Conservation (phyloP, 495 filamentous ascomycete species). For the Hypoxylon cercidicola region DNA sequence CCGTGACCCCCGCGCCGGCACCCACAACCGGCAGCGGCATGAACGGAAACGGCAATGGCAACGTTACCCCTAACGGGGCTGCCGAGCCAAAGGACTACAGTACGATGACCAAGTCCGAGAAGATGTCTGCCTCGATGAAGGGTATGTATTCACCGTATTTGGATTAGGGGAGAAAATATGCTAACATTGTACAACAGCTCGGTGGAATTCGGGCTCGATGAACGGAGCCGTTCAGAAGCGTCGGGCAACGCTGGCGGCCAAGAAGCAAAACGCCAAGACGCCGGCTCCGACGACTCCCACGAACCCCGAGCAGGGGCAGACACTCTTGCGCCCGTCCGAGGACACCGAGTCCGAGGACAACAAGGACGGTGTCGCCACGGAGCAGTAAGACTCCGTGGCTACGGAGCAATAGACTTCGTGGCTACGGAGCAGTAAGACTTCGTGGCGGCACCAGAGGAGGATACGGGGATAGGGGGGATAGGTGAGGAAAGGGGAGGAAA, state of each 20-base stretch:
- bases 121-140: slow-evolving; percentile 63
- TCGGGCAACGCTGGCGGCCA: slow-evolving; percentile 59
- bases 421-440: too few relatives aligned
- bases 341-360: slow-evolving; percentile 1
- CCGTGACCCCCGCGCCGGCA: slow-evolving; percentile 17
- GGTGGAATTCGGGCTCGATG: slow-evolving; percentile 63
- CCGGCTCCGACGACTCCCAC: slow-evolving; percentile 5
- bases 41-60: slow-evolving; percentile 16
- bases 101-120: slow-evolving; percentile 63
- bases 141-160: slow-evolving; percentile 43
- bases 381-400: slow-evolving; percentile 1
- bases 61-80: slow-evolving; percentile 25
- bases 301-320: slow-evolving; percentile 14
- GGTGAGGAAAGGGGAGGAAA: not conserved
- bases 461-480: too few relatives aligned
- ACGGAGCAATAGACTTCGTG: too few relatives aligned
- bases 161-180: not conserved
- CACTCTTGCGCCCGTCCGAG: not conserved
- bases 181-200: slow-evolving; percentile 50
- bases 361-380: not conserved
- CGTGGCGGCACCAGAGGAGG: too few relatives aligned
- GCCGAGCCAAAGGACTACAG: slow-evolving; percentile 54
- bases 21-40: slow-evolving; percentile 6
- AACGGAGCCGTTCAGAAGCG: slow-evolving; percentile 59
- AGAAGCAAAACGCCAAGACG: slow-evolving; percentile 48